Percentiles rank a stretch among this genome's conserved stretches.
Conservation (phyloP, 192 early-diverging fungal genomes). For the Martensiomyces pterosporus region DNA sequence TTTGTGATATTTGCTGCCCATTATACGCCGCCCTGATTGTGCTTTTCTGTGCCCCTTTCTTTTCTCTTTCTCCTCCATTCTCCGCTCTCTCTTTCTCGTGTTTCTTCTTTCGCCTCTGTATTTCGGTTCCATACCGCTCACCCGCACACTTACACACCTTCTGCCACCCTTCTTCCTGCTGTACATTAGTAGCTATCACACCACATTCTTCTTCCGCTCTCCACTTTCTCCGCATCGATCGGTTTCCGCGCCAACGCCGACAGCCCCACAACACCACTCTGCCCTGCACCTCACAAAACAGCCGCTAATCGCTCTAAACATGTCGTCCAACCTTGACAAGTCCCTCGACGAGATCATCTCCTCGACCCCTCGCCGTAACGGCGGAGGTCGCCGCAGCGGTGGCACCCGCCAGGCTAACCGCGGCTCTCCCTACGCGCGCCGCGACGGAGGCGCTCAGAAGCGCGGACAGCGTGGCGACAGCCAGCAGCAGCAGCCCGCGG, state of each 20-base stretch:
- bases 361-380: conserved; percentile 18
- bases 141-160: too few species aligned
- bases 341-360: conserved; percentile 49
- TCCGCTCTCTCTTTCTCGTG: conserved; percentile 3
- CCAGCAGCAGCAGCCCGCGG: conserved; percentile 13
- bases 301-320: too few species aligned
- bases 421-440: conserved; percentile 41
- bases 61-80: conserved; percentile 3
- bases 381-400: conserved; percentile 16
- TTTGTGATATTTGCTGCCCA: too few species aligned
- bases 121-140: too few species aligned
- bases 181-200: too few species aligned
- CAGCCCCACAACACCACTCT: too few species aligned
- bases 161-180: too few species aligned
- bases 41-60: conserved; percentile 3
- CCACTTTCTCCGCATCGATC: too few species aligned
- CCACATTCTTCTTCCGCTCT: too few species aligned
- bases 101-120: conserved; percentile 1
- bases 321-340: conserved; percentile 48
- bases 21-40: neutral
- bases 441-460: conserved; percentile 37
- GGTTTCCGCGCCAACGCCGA: too few species aligned
- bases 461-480: conserved; percentile 11
- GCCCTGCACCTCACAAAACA: too few species aligned
- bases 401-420: conserved; percentile 21